phyloP scores from a whole-genome alignment of 2,329 filamentous ascomycete genomes.

The Arthrobotrys pseudoclavata region DNA sequence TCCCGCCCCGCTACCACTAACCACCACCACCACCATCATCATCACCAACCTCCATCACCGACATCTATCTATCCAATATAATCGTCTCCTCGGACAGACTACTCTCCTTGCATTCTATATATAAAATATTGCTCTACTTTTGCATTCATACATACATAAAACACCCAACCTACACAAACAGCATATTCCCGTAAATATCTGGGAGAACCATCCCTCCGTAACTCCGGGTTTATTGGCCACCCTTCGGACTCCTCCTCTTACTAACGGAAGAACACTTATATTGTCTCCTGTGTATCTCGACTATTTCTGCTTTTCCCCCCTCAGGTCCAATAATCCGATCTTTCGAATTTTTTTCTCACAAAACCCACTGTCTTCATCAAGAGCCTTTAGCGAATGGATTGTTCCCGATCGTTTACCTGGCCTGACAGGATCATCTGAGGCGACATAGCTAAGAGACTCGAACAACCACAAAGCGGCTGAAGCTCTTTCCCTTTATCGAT shows the following conservation, averaged over 20 bases:
- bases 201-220: slow-evolving; percentile 43
- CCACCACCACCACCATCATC: neutral
- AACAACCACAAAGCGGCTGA: slow-evolving; percentile 31
- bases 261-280: slow-evolving; percentile 50
- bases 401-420: slow-evolving; percentile 48
- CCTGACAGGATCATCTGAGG: slow-evolving; percentile 52
- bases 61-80: neutral
- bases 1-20: slow-evolving; percentile 10
- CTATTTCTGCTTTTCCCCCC: slow-evolving; percentile 32
- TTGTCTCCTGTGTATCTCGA: slow-evolving; percentile 10
- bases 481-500: slow-evolving; percentile 26
- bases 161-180: neutral
- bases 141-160: neutral
- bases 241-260: slow-evolving; percentile 43
- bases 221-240: slow-evolving; percentile 56
- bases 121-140: neutral
- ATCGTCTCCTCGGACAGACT: slow-evolving; percentile 3
- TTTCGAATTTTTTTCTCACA: slow-evolving; percentile 4
- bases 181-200: slow-evolving; percentile 35
- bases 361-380: slow-evolving; percentile 38
- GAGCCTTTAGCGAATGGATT: slow-evolving; percentile 56
- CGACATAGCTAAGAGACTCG: slow-evolving; percentile 27
- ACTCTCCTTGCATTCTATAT: slow-evolving; percentile 18
- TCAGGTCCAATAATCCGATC: slow-evolving; percentile 26
- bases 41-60: neutral